These are phyloP conservation scores for Ophiostoma perfectum DNA, from an alignment of 2,329 filamentous ascomycete genomes.

Conservation along the genomic window DNA sequence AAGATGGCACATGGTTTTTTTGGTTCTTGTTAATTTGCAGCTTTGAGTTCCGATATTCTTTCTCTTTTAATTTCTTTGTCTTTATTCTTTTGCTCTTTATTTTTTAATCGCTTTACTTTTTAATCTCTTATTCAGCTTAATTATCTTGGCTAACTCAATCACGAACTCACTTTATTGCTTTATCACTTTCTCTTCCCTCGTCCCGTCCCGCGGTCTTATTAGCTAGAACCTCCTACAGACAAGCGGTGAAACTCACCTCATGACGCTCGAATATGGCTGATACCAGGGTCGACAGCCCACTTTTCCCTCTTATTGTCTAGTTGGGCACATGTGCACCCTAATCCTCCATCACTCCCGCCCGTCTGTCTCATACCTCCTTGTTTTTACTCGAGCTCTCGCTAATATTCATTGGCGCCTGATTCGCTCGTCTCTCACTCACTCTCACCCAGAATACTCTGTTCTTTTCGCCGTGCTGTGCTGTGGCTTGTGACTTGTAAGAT, in stretches of 20 bases:
- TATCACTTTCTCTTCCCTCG: background rate
- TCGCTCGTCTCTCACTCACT: background rate
- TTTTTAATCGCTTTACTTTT: background rate
- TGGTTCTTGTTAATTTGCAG: too few relatives aligned
- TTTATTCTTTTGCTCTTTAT: background rate
- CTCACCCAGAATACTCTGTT: background rate
- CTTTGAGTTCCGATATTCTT: background rate
- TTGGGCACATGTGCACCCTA: background rate
- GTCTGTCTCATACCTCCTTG: background rate
- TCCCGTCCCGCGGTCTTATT: background rate
- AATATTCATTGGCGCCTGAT: background rate
- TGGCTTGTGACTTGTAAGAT: background rate
- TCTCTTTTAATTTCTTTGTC: background rate
- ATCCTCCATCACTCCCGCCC: background rate
- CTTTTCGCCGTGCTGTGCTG: background rate
- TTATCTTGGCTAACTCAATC: background rate
- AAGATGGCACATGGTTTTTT: too few relatives aligned
- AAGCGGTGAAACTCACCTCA: conserved; percentile 10
- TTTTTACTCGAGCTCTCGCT: background rate
- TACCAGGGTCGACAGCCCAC: background rate
- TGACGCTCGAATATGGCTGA: conserved; percentile 4
- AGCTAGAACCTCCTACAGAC: background rate
- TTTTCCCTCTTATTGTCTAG: background rate
- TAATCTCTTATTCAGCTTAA: background rate
- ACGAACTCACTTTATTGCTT: background rate